A percentile compares a stretch with the other conserved stretches of the same genome.
Conservation (phyloP, 306 rosid species). For the Gynostemma pentaphyllum region DNA sequence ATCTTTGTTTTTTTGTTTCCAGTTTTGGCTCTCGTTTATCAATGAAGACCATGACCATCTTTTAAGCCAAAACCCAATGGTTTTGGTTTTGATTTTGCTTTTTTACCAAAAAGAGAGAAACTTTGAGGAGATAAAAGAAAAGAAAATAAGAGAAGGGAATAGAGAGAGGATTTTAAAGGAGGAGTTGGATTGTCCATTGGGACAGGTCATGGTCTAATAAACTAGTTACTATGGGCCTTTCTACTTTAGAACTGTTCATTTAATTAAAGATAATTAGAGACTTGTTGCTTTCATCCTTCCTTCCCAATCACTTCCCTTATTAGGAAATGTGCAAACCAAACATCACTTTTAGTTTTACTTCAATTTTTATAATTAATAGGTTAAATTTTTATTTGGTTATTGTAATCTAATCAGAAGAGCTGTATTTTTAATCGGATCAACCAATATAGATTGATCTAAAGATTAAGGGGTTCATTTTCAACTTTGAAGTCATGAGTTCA, state of each 20-base stretch:
- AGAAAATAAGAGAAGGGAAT: background rate
- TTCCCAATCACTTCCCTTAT: too few relatives aligned
- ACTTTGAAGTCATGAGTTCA: too few relatives aligned
- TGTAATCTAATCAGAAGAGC: too few relatives aligned
- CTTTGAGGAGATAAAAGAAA: background rate
- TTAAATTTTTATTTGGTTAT: too few relatives aligned
- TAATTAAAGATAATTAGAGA: too few relatives aligned
- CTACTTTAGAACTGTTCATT: background rate
- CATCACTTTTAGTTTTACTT: too few relatives aligned
- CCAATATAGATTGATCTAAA: too few relatives aligned
- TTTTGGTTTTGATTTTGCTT: constrained; percentile 3
- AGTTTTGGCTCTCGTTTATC: constrained; percentile 1
- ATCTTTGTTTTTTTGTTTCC: background rate
- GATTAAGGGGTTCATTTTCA: too few relatives aligned
- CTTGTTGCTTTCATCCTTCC: too few relatives aligned
- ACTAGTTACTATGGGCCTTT: background rate
- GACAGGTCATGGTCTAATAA: background rate
- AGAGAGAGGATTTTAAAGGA: background rate
- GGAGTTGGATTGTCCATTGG: background rate
- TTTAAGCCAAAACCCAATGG: background rate
- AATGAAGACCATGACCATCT: constrained; percentile 10
- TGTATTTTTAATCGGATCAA: too few relatives aligned
- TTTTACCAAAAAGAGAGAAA: background rate
- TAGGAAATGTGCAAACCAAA: too few relatives aligned
- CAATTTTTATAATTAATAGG: too few relatives aligned